These are phyloP conservation scores for Citrus sp. DNA, from an alignment of 345 rosid genomes.

Conservation along the genomic window DNA sequence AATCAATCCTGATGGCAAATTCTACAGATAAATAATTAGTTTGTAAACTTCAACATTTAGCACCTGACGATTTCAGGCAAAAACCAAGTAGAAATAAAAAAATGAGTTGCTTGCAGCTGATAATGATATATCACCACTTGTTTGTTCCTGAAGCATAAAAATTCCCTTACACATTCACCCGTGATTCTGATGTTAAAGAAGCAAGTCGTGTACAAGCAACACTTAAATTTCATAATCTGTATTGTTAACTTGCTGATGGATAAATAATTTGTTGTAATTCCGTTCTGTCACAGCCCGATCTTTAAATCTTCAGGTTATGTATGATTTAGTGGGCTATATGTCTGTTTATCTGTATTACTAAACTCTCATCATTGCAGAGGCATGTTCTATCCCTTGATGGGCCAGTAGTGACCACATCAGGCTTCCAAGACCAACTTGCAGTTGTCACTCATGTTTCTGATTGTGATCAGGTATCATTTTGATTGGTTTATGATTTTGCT, in stretches of 20 bases:
- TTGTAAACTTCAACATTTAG: not conserved
- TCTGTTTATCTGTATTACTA: not conserved
- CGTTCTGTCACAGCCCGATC: not conserved
- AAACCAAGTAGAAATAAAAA: not conserved
- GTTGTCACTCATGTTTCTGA: conserved; percentile 79
- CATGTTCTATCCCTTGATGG: conserved; percentile 84
- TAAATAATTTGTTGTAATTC: not conserved
- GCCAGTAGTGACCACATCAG: conserved; percentile 81
- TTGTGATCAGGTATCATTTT: conserved; percentile 67
- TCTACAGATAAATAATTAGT: not conserved
- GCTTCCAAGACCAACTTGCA: conserved; percentile 75
- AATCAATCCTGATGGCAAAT: not conserved
- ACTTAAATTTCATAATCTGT: no score
- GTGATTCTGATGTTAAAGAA: not conserved
- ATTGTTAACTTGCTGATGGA: no score
- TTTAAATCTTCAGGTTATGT: not conserved
- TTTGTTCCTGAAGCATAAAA: not conserved
- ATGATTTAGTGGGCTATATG: not conserved
- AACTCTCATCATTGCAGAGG: conserved; percentile 47
- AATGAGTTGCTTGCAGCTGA: not conserved
- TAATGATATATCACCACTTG: not conserved
- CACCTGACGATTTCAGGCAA: not conserved
- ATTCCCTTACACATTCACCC: not conserved
- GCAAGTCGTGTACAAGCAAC: no score
- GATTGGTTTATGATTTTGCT: not conserved